Conservation (phyloP, 768 basidiomycete genomes). For the Pholiota microspora region DNA sequence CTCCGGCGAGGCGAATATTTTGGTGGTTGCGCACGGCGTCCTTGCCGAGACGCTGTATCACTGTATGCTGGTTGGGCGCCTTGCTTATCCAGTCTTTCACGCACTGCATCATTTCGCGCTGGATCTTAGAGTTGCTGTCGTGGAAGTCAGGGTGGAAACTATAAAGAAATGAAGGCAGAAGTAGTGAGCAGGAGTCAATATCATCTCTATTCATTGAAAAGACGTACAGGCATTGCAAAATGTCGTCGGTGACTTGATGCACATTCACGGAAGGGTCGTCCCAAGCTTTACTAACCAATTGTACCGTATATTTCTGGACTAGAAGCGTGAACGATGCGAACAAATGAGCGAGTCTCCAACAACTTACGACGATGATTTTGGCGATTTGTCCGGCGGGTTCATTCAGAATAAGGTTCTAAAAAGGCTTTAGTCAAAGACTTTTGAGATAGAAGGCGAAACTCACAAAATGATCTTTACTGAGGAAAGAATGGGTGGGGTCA, state of each 20-base stretch:
- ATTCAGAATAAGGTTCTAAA: conserved; percentile 76
- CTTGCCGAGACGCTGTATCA: conserved; percentile 59
- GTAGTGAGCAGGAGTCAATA: too few species aligned
- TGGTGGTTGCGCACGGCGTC: conserved; percentile 68
- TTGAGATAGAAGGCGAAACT: conserved; percentile 23
- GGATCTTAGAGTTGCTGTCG: conserved; percentile 57
- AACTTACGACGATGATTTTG: conserved; percentile 61
- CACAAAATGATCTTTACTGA: conserved; percentile 89
- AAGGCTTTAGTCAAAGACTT: conserved; percentile 5
- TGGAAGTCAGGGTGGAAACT: conserved; percentile 89
- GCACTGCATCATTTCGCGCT: conserved; percentile 72
- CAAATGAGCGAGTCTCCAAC: too few species aligned
- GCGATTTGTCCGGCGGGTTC: conserved; percentile 81
- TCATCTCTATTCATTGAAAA: neutral
- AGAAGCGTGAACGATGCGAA: neutral
- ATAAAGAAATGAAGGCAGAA: too few species aligned
- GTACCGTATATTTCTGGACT: conserved; percentile 59
- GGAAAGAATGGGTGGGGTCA: conserved; percentile 86
- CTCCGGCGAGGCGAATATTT: conserved; percentile 59
- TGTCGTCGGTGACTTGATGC: conserved; percentile 55
- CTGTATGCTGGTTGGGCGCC: conserved; percentile 43
- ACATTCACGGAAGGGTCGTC: conserved; percentile 66
- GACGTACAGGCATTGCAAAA: conserved; percentile 60
- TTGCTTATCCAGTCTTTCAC: conserved; percentile 61
- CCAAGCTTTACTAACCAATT: conserved; percentile 76